These are phyloP conservation scores for Cladosporium sp. DNA, from an alignment of 2,329 filamentous ascomycete species.

Conservation along the genomic window DNA sequence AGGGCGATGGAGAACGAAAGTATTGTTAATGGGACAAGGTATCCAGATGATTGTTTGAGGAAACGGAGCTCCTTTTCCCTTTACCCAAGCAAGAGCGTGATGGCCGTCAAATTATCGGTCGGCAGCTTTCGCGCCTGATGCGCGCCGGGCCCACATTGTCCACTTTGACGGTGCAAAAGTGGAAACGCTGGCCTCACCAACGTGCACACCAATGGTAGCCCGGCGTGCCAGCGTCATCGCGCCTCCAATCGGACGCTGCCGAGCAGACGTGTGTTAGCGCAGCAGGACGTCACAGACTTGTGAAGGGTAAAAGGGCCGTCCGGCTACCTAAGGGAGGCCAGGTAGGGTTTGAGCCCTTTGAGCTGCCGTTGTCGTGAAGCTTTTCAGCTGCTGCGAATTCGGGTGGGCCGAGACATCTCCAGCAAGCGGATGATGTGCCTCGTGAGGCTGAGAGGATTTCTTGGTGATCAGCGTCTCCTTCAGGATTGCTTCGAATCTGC, in stretches of 20 bases:
- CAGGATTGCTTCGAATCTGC: conserved; percentile 8
- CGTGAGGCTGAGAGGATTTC: neutral
- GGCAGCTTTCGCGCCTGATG: conserved; percentile 18
- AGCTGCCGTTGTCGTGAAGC: neutral
- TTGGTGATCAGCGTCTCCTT: neutral
- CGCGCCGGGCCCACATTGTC: conserved; percentile 17
- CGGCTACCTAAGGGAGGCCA: neutral
- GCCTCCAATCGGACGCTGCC: conserved; percentile 17
- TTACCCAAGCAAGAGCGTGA: neutral
- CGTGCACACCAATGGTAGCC: neutral
- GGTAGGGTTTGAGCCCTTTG: conserved; percentile 11
- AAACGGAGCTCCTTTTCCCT: conserved; percentile 12
- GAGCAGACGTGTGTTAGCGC: conserved; percentile 19
- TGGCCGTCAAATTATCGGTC: conserved; percentile 21
- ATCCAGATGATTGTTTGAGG: conserved; percentile 7
- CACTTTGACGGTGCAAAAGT: conserved; percentile 20
- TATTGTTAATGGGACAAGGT: neutral
- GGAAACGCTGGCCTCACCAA: conserved; percentile 17
- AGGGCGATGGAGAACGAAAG: neutral
- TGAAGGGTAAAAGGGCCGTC: neutral
- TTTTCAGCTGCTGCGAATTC: conserved; percentile 10
- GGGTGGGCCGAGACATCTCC: neutral
- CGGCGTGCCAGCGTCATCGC: neutral
- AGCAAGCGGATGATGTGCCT: neutral
- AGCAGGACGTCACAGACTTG: conserved; percentile 5